Conservation (phyloP, 2,329 filamentous ascomycete species). For the Acarospora socialis region DNA sequence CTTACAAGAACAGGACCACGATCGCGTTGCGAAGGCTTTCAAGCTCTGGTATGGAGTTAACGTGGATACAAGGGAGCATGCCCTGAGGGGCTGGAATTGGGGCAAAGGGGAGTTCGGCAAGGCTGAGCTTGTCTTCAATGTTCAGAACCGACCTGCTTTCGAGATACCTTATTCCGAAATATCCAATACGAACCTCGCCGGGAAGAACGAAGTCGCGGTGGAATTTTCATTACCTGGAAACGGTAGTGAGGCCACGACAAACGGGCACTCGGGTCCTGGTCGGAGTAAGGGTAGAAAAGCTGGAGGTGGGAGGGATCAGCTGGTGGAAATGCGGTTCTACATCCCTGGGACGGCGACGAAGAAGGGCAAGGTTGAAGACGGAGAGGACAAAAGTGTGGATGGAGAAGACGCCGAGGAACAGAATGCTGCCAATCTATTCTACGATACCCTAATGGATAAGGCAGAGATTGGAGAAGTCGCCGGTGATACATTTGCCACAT, state of each 20-base stretch:
- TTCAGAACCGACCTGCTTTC: slow-evolving; percentile 91
- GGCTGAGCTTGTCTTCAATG: slow-evolving; percentile 88
- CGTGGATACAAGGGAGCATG: slow-evolving; percentile 85
- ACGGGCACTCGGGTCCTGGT: slow-evolving; percentile 59
- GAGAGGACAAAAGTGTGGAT: slow-evolving; percentile 52
- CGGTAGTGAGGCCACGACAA: slow-evolving; percentile 56
- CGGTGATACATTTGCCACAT: slow-evolving; percentile 95
- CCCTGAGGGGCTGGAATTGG: slow-evolving; percentile 97
- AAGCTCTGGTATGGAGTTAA: slow-evolving; percentile 96
- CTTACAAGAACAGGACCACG: slow-evolving; percentile 53
- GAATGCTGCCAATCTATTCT: slow-evolving; percentile 93
- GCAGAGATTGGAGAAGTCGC: slow-evolving; percentile 97
- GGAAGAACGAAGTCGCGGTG: slow-evolving; percentile 93
- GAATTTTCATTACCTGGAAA: slow-evolving; percentile 73
- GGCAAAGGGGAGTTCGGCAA: slow-evolving; percentile 95
- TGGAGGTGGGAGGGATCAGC: slow-evolving; percentile 74
- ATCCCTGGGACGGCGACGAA: slow-evolving; percentile 78
- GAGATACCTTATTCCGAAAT: slow-evolving; percentile 96
- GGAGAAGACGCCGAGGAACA: slow-evolving; percentile 59
- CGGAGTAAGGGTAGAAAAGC: slow-evolving; percentile 73
- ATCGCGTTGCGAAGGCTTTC: slow-evolving; percentile 81
- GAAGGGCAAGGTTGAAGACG: slow-evolving; percentile 48
- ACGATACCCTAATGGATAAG: slow-evolving; percentile 95
- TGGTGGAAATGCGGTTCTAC: slow-evolving; percentile 98
- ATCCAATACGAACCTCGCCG: slow-evolving; percentile 91